Evolutionary conservation across 108 stramenopile species (phyloP).

Genomic region (Aurantiochytrium sp.): DNA sequence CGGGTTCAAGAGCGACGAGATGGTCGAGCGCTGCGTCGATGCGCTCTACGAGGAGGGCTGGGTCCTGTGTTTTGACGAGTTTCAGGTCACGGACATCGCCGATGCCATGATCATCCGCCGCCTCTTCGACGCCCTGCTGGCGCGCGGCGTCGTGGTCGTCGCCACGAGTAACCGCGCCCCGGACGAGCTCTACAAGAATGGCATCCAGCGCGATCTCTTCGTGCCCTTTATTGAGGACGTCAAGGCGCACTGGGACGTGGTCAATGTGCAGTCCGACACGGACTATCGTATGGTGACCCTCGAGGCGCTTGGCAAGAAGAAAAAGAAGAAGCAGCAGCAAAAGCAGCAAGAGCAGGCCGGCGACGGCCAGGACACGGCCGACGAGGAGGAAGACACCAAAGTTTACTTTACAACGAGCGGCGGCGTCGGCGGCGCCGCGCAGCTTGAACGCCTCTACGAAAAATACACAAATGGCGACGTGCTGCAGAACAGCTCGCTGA

Average conservation of each 20-base stretch:
- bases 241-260: slow-evolving; percentile 69
- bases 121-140: slow-evolving; percentile 68
- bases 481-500: not conserved
- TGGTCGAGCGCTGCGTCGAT: slow-evolving; percentile 54
- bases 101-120: slow-evolving; percentile 81
- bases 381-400: not conserved
- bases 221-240: slow-evolving; percentile 81
- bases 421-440: not conserved
- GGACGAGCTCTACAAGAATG: slow-evolving; percentile 83
- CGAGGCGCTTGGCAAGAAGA: not conserved
- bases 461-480: not conserved
- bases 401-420: slow-evolving; percentile 16
- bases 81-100: slow-evolving; percentile 97
- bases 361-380: not conserved
- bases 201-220: slow-evolving; percentile 88
- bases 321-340: not conserved
- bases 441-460: not conserved
- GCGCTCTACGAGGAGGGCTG: slow-evolving; percentile 55
- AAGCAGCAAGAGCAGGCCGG: not conserved
- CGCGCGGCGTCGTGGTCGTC: slow-evolving; percentile 71
- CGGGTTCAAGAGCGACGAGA: slow-evolving; percentile 33
- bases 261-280: slow-evolving; percentile 55
- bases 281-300: slow-evolving; percentile 57
- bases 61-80: slow-evolving; percentile 96
- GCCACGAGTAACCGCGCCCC: slow-evolving; percentile 94